Conservation (phyloP, 2,329 filamentous ascomycete genomes). For the Colletotrichum abscissum region DNA sequence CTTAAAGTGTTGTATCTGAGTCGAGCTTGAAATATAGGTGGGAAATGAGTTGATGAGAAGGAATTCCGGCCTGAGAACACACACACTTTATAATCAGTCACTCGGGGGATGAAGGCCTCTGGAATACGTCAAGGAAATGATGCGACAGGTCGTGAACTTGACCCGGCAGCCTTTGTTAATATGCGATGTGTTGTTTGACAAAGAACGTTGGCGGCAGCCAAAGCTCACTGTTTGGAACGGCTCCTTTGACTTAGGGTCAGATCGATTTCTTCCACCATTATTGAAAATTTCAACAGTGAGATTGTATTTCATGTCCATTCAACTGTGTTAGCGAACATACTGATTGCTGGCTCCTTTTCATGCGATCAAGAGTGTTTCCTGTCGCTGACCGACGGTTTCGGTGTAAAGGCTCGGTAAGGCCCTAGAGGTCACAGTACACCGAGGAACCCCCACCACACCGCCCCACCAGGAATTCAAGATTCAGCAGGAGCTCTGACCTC, state of each 20-base stretch:
- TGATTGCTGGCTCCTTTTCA: neutral
- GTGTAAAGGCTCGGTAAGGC: neutral
- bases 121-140: no score
- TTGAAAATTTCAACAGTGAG: no score
- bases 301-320: no score
- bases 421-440: neutral
- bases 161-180: neutral
- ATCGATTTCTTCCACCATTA: no score
- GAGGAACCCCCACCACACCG: neutral
- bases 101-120: no score
- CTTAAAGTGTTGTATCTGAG: no score
- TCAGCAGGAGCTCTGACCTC: neutral
- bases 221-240: neutral
- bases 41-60: no score
- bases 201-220: neutral
- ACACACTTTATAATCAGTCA: no score
- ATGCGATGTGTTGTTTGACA: neutral
- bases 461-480: constrained; percentile 10
- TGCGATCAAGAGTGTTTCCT: neutral
- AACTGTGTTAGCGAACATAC: no score
- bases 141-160: neutral
- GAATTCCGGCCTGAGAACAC: no score
- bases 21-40: no score
- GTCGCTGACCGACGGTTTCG: neutral
- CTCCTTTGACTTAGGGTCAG: neutral